A percentile compares a stretch with the other conserved stretches of the same genome.
Conservation (phyloP, 192 early-diverging fungal species). For the Glomus cerebriforme region DNA sequence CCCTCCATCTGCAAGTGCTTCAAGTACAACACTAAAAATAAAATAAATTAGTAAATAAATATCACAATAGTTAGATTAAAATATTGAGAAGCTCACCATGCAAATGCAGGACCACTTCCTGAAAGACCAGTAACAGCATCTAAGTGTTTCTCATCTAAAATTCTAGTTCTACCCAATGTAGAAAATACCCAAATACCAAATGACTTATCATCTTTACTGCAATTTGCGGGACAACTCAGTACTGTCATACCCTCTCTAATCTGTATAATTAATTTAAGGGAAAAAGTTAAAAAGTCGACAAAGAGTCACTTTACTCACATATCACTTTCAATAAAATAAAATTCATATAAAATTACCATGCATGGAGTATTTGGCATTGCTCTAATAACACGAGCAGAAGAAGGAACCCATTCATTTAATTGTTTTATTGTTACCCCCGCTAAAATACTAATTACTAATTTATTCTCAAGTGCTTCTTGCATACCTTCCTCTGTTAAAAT, state of each 20-base stretch:
- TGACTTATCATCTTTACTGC: constrained; percentile 36
- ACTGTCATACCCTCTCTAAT: constrained; percentile 61
- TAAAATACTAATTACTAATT: constrained; percentile 53
- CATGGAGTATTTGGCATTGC: constrained; percentile 63
- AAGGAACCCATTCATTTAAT: constrained; percentile 49
- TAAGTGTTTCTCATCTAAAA: constrained; percentile 55
- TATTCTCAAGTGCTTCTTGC: constrained; percentile 42
- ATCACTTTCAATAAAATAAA: background rate
- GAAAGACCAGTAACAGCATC: constrained; percentile 56
- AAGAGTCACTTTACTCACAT: background rate
- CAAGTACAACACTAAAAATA: constrained; percentile 47
- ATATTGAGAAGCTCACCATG: constrained; percentile 40
- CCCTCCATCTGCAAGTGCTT: constrained; percentile 58
- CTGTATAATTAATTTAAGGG: constrained; percentile 16
- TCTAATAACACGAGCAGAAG: constrained; percentile 47
- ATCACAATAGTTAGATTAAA: background rate
- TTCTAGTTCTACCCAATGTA: constrained; percentile 50
- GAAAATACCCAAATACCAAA: constrained; percentile 52
- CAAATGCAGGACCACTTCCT: constrained; percentile 58
- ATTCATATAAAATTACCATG: constrained; percentile 40
- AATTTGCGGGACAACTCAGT: constrained; percentile 41
- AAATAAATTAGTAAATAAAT: background rate
- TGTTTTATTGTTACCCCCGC: constrained; percentile 55
- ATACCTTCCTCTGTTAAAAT: constrained; percentile 49
- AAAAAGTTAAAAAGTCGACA: background rate